phyloP scores from a whole-genome alignment of 768 basidiomycete species.

The Trichaptum fuscoviolaceum region DNA sequence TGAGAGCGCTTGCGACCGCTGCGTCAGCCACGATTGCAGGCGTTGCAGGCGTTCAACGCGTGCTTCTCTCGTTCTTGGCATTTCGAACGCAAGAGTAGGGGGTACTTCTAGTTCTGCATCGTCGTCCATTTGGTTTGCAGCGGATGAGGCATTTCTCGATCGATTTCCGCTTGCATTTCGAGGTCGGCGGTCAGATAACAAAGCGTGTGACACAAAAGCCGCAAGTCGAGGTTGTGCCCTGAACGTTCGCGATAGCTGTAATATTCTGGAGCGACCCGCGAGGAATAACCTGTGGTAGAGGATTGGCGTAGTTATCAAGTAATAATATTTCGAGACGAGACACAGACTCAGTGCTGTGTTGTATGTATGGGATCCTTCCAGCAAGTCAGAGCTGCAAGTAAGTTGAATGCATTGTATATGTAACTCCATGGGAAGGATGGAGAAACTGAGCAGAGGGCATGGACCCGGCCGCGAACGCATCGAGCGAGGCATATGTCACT shows the following conservation, averaged over 20 bases:
- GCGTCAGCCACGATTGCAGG: conserved; percentile 1
- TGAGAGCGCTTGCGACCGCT: not conserved
- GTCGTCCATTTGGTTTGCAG: not conserved
- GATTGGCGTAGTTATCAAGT: not conserved
- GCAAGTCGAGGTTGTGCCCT: not conserved
- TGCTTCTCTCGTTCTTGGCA: not conserved
- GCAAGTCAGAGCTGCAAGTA: not conserved
- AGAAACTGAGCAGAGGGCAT: not conserved
- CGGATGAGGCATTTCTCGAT: too few species aligned
- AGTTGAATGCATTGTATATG: not conserved
- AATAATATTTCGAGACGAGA: not conserved
- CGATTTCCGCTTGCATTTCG: not conserved
- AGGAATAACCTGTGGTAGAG: not conserved
- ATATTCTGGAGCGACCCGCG: not conserved
- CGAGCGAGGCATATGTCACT: not conserved
- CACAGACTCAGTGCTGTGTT: conserved; percentile 8
- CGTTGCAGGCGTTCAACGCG: not conserved
- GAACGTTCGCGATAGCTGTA: not conserved
- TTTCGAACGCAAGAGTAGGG: not conserved
- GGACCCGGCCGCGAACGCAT: not conserved
- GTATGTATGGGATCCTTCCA: not conserved
- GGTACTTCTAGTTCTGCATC: not conserved
- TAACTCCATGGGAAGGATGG: not conserved
- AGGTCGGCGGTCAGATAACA: conserved; percentile 1
- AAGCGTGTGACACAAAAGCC: not conserved